Conservation (phyloP, 805 yeast genomes). For the Candida ulmi region DNA sequence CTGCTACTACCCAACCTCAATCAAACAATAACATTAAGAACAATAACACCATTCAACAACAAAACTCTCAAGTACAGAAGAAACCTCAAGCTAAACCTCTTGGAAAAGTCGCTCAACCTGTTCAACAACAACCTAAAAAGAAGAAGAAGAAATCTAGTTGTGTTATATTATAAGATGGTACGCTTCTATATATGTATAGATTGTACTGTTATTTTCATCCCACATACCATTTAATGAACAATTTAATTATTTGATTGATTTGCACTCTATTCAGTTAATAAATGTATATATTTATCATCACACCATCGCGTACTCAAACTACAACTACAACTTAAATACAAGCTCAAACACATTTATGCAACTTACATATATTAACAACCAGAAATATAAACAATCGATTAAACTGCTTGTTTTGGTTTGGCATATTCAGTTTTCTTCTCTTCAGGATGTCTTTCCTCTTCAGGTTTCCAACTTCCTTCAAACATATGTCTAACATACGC, state of each 20-base stretch:
- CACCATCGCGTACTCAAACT: too few species aligned
- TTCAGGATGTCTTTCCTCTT: slow-evolving; percentile 9
- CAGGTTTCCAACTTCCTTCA: slow-evolving; percentile 58
- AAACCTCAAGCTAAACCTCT: slow-evolving; percentile 8
- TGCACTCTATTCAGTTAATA: too few species aligned
- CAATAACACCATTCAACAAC: background rate
- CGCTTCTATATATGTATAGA: too few species aligned
- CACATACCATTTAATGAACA: background rate
- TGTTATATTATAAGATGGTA: slow-evolving; percentile 11
- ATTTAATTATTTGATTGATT: too few species aligned
- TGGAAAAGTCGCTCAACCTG: slow-evolving; percentile 9
- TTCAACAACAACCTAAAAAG: slow-evolving; percentile 9
- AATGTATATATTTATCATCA: background rate
- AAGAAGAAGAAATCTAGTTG: slow-evolving; percentile 25
- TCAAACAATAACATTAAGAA: background rate
- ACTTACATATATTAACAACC: too few species aligned
- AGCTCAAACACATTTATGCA: too few species aligned
- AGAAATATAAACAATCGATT: too few species aligned
- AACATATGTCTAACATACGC: slow-evolving; percentile 62
- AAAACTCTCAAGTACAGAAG: background rate
- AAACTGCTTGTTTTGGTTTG: background rate
- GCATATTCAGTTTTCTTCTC: background rate
- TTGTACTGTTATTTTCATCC: too few species aligned
- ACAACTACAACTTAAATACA: too few species aligned
- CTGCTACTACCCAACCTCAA: background rate